Percentiles rank a stretch among this genome's conserved stretches.
Evolutionary conservation across 495 filamentous ascomycete species (phyloP).

Genomic region (Penicillium soppii): DNA sequence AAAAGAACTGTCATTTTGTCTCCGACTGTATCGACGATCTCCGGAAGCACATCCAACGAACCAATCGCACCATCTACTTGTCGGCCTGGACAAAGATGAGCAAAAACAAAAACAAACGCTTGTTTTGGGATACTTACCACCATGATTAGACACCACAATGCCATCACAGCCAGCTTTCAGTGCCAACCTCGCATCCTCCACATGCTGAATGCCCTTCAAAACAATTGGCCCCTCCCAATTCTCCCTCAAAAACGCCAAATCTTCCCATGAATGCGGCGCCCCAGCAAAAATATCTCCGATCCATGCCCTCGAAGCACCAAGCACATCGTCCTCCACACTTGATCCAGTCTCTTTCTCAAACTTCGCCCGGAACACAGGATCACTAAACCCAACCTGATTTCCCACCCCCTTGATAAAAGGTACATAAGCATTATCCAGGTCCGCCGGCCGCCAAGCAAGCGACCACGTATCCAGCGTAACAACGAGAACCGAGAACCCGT

Average conservation of each 20-base stretch:
- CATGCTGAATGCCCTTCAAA: constrained; percentile 49
- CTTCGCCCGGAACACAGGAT: constrained; percentile 61
- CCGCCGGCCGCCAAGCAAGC: constrained; percentile 57
- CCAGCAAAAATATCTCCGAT: constrained; percentile 49
- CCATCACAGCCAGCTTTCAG: constrained; percentile 51
- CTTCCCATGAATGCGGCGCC: constrained; percentile 55
- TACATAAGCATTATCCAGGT: constrained; percentile 61
- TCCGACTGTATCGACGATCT: constrained; percentile 59
- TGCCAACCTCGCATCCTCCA: constrained; percentile 49
- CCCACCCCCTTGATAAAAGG: constrained; percentile 50
- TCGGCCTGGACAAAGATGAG: constrained; percentile 37
- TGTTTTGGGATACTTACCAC: constrained; percentile 29
- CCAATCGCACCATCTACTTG: constrained; percentile 67
- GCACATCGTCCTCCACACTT: constrained; percentile 50
- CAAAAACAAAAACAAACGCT: background rate
- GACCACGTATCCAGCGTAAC: constrained; percentile 45
- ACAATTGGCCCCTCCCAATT: constrained; percentile 62
- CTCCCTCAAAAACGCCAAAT: constrained; percentile 53
- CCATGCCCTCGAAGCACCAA: constrained; percentile 49
- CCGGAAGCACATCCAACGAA: constrained; percentile 62
- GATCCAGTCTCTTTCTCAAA: constrained; percentile 46
- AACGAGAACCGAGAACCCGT: constrained; percentile 46
- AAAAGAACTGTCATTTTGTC: constrained; percentile 59
- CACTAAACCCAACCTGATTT: constrained; percentile 47
- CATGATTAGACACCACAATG: constrained; percentile 56